Conservation (phyloP, 441 rosid species). For the Pelargonium fulgidum region DNA sequence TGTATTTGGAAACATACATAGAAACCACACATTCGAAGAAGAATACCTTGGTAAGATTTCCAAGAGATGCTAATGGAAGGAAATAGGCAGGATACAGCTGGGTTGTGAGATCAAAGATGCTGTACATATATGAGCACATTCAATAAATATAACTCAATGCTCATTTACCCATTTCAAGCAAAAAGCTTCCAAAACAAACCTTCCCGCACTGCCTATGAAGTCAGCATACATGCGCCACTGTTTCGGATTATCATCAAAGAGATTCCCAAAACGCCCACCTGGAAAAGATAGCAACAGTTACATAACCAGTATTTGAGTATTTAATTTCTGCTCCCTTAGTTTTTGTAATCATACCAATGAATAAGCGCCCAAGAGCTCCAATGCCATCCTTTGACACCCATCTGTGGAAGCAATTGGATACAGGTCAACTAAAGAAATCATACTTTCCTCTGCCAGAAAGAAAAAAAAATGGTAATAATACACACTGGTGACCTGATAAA, state of each 20-base stretch:
- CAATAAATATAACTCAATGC: conserved; percentile 14
- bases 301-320: conserved; percentile 3
- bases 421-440: conserved; percentile 21
- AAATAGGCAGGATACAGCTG: conserved; percentile 88
- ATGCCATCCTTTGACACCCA: conserved; percentile 99
- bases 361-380: conserved; percentile 89
- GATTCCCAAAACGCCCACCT: conserved; percentile 91
- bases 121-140: conserved; percentile 33
- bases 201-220: conserved; percentile 95
- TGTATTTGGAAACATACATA: not conserved
- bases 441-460: conserved; percentile 4
- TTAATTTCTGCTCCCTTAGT: conserved; percentile 13
- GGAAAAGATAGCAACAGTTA: conserved; percentile 27
- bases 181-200: conserved; percentile 35
- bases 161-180: conserved; percentile 17
- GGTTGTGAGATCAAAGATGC: conserved; percentile 84
- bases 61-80: conserved; percentile 83
- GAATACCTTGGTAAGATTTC: conserved; percentile 87
- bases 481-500: too few relatives aligned
- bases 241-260: conserved; percentile 94
- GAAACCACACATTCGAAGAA: not conserved
- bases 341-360: conserved; percentile 57
- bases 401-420: conserved; percentile 41
- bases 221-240: conserved; percentile 99
- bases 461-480: not conserved